phyloP scores from a whole-genome alignment of 2,329 filamentous ascomycete species.

The Xylariaceae sp. region DNA sequence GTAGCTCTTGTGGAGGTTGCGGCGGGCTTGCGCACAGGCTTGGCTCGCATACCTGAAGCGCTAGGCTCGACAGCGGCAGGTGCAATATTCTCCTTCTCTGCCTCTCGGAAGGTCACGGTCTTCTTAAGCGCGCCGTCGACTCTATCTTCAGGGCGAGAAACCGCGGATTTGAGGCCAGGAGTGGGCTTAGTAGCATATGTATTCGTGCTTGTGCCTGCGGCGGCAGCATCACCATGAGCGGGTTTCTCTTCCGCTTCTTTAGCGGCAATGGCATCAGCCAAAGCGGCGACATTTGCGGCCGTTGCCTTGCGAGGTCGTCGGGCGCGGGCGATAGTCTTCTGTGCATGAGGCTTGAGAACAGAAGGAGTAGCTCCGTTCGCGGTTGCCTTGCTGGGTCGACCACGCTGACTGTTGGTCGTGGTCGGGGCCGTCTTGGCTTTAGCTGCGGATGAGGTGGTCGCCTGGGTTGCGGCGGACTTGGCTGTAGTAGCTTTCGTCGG shows the following conservation, averaged over 20 bases:
- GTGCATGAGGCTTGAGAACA: slow-evolving; percentile 20
- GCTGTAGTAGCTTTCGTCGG: background rate
- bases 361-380: slow-evolving; percentile 23
- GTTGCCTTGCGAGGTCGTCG: slow-evolving; percentile 29
- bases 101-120: slow-evolving; percentile 58
- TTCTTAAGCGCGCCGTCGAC: slow-evolving; percentile 40
- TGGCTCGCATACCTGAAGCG: slow-evolving; percentile 37
- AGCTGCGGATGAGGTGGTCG: slow-evolving; percentile 10
- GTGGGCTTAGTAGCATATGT: slow-evolving; percentile 30
- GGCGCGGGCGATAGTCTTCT: slow-evolving; percentile 25
- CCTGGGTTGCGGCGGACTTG: background rate
- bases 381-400: slow-evolving; percentile 35
- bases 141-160: slow-evolving; percentile 28
- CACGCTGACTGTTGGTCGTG: slow-evolving; percentile 6
- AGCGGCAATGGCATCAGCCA: slow-evolving; percentile 21
- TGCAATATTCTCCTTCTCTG: slow-evolving; percentile 58
- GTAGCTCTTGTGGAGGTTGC: slow-evolving; percentile 32
- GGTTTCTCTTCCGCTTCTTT: slow-evolving; percentile 33
- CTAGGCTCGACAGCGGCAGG: slow-evolving; percentile 32
- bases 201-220: slow-evolving; percentile 34
- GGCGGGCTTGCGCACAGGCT: slow-evolving; percentile 44
- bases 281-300: too few relatives aligned
- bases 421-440: slow-evolving; percentile 1
- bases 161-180: slow-evolving; percentile 37
- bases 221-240: slow-evolving; percentile 30